Percentiles rank a stretch among this genome's conserved stretches.
phyloP scores from a whole-genome alignment of 1,284 basidiomycete genomes.

The Agroathelia rolfsii region DNA sequence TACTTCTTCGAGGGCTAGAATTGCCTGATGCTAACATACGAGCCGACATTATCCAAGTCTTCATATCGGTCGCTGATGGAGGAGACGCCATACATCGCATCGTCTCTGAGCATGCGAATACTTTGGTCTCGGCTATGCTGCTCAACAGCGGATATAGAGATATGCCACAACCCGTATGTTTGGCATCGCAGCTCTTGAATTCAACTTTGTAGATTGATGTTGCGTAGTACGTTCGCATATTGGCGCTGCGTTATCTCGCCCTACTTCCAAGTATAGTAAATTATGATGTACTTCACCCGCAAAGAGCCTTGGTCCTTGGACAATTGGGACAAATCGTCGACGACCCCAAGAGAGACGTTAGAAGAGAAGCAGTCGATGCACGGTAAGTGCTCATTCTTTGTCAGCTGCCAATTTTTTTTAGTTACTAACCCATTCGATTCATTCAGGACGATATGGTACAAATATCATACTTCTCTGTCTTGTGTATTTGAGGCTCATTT shows the following conservation, averaged over 20 bases:
- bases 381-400: constrained; percentile 31
- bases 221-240: constrained; percentile 58
- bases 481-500: too few species aligned
- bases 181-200: not conserved
- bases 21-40: constrained; percentile 68
- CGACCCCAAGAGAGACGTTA: constrained; percentile 73
- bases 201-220: constrained; percentile 3
- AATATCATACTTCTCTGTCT: too few species aligned
- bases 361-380: constrained; percentile 82
- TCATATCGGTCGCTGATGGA: constrained; percentile 63
- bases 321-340: constrained; percentile 71
- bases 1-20: constrained; percentile 79
- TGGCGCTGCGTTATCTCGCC: constrained; percentile 68
- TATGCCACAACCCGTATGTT: constrained; percentile 46
- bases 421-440: too few species aligned
- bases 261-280: constrained; percentile 66
- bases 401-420: too few species aligned
- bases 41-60: constrained; percentile 71
- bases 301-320: constrained; percentile 63
- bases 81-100: constrained; percentile 37
- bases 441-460: too few species aligned
- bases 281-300: constrained; percentile 71
- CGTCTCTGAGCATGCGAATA: constrained; percentile 60
- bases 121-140: constrained; percentile 65
- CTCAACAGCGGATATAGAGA: constrained; percentile 40